Conservation (phyloP, 441 rosid species). For the Adansonia grandidieri region DNA sequence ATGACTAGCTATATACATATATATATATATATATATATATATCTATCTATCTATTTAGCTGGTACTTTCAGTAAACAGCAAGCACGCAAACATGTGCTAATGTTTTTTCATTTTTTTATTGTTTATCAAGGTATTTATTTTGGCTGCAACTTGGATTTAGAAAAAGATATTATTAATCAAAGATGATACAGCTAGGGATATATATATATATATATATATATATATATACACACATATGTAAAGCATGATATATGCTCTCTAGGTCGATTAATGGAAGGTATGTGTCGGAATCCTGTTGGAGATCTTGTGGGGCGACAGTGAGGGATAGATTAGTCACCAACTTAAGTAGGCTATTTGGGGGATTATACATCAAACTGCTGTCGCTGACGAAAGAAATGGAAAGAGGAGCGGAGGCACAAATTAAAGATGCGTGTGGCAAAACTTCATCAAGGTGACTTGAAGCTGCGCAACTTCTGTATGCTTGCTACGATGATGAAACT, state of each 20-base stretch:
- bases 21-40: background rate
- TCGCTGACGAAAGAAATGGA: background rate
- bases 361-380: background rate
- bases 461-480: too few species aligned
- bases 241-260: background rate
- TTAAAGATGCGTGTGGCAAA: background rate
- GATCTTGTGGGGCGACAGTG: background rate
- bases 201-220: too few species aligned
- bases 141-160: constrained; percentile 22
- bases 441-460: background rate
- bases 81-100: constrained; percentile 29
- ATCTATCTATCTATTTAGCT: too few species aligned
- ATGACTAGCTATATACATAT: background rate
- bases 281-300: background rate
- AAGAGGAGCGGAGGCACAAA: background rate
- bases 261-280: background rate
- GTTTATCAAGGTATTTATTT: constrained; percentile 11
- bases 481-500: too few species aligned
- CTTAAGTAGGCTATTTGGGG: background rate
- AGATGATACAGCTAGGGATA: constrained; percentile 17
- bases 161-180: background rate
- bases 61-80: background rate
- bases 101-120: constrained; percentile 9
- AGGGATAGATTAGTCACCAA: background rate
- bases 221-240: background rate